Evolutionary conservation across 2,329 filamentous ascomycete genomes (phyloP).

Genomic region (Amauroascus niger): DNA sequence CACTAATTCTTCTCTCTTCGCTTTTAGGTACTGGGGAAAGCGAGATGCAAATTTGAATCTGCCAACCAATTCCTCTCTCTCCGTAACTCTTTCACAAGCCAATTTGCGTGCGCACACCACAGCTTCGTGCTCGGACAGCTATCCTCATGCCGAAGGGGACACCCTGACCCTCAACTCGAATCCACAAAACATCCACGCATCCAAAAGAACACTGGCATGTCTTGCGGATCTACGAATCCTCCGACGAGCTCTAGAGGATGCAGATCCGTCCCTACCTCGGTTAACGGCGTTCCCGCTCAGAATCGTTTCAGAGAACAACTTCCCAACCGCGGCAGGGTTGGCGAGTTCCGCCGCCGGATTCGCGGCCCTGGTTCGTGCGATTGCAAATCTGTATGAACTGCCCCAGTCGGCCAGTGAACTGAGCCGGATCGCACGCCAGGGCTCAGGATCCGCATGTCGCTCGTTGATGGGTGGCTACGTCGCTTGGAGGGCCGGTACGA

Average conservation of each 20-base stretch:
- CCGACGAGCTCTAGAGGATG: constrained; percentile 62
- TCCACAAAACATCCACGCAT: constrained; percentile 66
- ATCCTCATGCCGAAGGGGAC: constrained; percentile 49
- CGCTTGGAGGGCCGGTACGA: constrained; percentile 75
- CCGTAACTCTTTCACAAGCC: constrained; percentile 86
- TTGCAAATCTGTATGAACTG: constrained; percentile 85
- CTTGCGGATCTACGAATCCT: constrained; percentile 74
- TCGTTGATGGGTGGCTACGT: constrained; percentile 93
- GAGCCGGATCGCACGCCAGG: constrained; percentile 81
- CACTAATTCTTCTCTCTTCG: constrained; percentile 1
- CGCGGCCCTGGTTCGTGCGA: constrained; percentile 60
- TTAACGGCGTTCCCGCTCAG: constrained; percentile 67
- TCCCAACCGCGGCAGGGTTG: constrained; percentile 90
- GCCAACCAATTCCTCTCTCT: constrained; percentile 94
- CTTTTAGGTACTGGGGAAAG: constrained; percentile 97
- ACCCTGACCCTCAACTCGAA: constrained; percentile 75
- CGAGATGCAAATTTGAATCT: constrained; percentile 88
- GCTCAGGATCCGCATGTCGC: constrained; percentile 87
- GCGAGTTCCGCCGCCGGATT: constrained; percentile 57
- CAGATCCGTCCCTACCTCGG: constrained; percentile 66
- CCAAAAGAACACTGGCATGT: constrained; percentile 87
- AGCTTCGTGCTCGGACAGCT: constrained; percentile 72
- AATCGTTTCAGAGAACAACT: constrained; percentile 96
- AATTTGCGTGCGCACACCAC: constrained; percentile 95
- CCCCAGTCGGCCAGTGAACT: constrained; percentile 72